These are phyloP conservation scores for Nigrograna mackinnonii DNA, from an alignment of 2,329 filamentous ascomycete genomes.

Conservation along the genomic window DNA sequence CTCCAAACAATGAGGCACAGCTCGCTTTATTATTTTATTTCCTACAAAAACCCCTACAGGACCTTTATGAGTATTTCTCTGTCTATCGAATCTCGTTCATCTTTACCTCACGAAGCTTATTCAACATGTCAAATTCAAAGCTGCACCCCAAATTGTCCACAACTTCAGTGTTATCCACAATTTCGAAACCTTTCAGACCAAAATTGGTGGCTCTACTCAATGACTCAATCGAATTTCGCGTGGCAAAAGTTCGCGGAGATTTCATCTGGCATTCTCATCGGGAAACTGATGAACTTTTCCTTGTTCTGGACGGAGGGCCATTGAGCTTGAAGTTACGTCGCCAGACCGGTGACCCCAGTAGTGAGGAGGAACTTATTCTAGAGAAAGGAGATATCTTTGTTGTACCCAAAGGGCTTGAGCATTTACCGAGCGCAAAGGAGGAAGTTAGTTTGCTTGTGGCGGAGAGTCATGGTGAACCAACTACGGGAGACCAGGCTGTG, in stretches of 20 bases:
- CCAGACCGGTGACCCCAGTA: constrained; percentile 34
- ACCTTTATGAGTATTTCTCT: too few relatives aligned
- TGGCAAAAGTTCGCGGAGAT: constrained; percentile 44
- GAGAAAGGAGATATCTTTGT: constrained; percentile 38
- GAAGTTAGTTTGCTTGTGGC: constrained; percentile 45
- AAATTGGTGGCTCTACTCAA: constrained; percentile 36
- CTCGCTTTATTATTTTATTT: not conserved
- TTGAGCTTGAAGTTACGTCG: constrained; percentile 21
- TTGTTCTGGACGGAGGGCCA: constrained; percentile 37
- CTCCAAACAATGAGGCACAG: not conserved
- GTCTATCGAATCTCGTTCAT: too few relatives aligned
- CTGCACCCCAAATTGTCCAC: constrained; percentile 7
- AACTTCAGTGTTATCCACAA: constrained; percentile 2
- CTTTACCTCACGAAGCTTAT: too few relatives aligned
- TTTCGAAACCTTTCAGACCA: constrained; percentile 2
- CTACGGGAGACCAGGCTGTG: constrained; percentile 16
- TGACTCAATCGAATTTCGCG: constrained; percentile 44
- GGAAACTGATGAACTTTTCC: constrained; percentile 48
- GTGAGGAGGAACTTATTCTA: constrained; percentile 28
- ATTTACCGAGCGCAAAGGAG: constrained; percentile 38
- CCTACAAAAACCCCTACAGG: not conserved
- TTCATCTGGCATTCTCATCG: constrained; percentile 49
- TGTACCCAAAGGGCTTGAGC: constrained; percentile 42
- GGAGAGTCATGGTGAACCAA: constrained; percentile 33
- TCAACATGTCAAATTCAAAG: too few relatives aligned